These are phyloP conservation scores for Sporobolomyces pararoseus DNA, from an alignment of 768 basidiomycete genomes.

Conservation along the genomic window DNA sequence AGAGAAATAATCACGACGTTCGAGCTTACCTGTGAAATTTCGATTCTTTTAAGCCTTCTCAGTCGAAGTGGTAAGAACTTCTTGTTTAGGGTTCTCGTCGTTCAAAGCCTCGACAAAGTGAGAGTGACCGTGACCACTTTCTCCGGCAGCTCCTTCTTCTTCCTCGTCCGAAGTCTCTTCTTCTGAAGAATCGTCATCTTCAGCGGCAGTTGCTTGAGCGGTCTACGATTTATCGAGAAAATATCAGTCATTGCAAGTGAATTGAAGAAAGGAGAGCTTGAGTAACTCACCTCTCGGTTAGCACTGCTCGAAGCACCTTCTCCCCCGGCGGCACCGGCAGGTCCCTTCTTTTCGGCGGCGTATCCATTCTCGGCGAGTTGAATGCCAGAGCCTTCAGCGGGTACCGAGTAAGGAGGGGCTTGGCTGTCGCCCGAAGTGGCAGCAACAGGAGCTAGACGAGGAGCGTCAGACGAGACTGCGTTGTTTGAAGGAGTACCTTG, in stretches of 20 bases:
- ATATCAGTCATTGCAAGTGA: no score
- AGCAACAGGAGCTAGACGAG: constrained; percentile 23
- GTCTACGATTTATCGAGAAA: neutral
- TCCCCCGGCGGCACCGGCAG: constrained; percentile 6
- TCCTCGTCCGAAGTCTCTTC: constrained; percentile 19
- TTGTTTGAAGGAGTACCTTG: neutral
- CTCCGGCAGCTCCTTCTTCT: constrained; percentile 2
- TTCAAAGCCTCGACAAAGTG: constrained; percentile 15
- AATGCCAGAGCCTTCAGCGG: constrained; percentile 34
- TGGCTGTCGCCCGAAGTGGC: neutral
- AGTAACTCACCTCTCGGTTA: constrained; percentile 13
- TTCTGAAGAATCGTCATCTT: constrained; percentile 12
- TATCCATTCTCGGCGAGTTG: constrained; percentile 40
- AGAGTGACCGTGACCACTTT: constrained; percentile 3
- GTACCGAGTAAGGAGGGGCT: constrained; percentile 39
- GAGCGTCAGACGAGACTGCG: constrained; percentile 4
- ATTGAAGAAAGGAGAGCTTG: neutral
- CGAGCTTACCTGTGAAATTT: neutral
- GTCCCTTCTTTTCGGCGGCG: constrained; percentile 45
- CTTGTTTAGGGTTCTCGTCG: neutral
- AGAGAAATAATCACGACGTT: no score
- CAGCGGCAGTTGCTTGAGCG: neutral
- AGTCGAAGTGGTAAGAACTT: neutral
- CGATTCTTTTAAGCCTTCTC: constrained; percentile 7
- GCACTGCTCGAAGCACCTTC: constrained; percentile 5